Evolutionary conservation across 176 grass and related monocot species (phyloP), one percentile per base, ranked within the genome.

Genomic region (Luzula sylvatica): DNA sequence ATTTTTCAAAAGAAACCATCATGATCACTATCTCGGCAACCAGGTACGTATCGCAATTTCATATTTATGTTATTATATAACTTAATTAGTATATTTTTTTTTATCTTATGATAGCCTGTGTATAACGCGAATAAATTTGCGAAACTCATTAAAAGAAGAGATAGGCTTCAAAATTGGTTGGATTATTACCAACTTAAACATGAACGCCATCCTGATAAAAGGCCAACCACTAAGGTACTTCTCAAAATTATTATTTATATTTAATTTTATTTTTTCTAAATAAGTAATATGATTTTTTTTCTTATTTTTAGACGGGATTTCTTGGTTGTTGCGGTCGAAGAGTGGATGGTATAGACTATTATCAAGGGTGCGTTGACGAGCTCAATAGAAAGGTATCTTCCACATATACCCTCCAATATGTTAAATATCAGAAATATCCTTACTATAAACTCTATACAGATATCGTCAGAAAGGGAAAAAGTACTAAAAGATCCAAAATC

Each of bases 71-170:
- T n/a, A n/a, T n/a, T n/a, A 21, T 20, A 53, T 75, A 44, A 27
- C 32, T 63, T 23, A 0, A 8, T 52, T 46, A 7, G 52, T 8
- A 39, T 46, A 7, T 50, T 63, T 64, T 8, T 43, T 20, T 8
- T 0, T 21, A 38, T 38, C 5, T 35, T 35, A 35, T 35, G 19
- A 65, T 76, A 89, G 90, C 59, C 90, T 79, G 84, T 96, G 44
- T 96, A 89, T 72, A 96, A 96, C 59, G 90, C 90, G 67, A 96
- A 96, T 52, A 74, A 64, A 52, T 96, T 78, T 40, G 80, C 79
- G 57, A 89, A 74, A 65, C 90, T 96, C 2, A 67, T 96, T 50
- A 88, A 73, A 39, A 17, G 72, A 67, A 89, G 56, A 30, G 90
- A 86, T 38, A 79, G 84, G 21, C 81, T 96, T 14, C 90, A 89